Evolutionary conservation across 257 asterid species (phyloP).

Genomic region (Eucommia ulmoides): DNA sequence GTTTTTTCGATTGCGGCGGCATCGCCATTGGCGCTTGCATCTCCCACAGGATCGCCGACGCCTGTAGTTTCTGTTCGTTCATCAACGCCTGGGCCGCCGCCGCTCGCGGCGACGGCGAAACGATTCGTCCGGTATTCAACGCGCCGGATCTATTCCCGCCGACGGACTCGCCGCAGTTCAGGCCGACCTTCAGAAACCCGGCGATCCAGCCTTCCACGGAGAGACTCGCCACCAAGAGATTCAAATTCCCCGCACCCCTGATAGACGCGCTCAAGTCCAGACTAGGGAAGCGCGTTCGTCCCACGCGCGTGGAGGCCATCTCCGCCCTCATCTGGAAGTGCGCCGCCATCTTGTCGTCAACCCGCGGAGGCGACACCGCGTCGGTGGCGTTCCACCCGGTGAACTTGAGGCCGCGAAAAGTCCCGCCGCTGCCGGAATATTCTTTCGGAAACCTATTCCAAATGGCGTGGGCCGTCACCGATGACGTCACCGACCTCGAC

Average conservation of each 20-base stretch:
- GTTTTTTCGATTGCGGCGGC: constrained; percentile 14
- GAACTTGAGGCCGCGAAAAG: constrained; percentile 30
- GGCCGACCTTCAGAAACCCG: constrained; percentile 11
- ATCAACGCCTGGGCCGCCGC: constrained; percentile 33
- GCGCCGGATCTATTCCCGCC: constrained; percentile 38
- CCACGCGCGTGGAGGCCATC: constrained; percentile 36
- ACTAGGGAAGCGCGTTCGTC: constrained; percentile 2
- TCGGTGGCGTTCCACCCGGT: constrained; percentile 37
- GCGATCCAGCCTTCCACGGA: constrained; percentile 15
- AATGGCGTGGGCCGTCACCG: constrained; percentile 17
- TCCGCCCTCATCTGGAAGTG: constrained; percentile 39
- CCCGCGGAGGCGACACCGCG: too few relatives aligned
- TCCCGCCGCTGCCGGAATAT: constrained; percentile 19
- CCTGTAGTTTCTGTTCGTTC: constrained; percentile 28
- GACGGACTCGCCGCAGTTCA: constrained; percentile 21
- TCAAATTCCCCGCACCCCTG: constrained; percentile 24
- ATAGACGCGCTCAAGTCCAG: constrained; percentile 14
- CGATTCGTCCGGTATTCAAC: constrained; percentile 19
- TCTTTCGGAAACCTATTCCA: constrained; percentile 59
- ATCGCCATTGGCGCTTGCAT: constrained; percentile 11
- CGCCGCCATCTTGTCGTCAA: too few relatives aligned
- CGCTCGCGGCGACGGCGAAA: constrained; percentile 2
- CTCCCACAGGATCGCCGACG: constrained; percentile 30
- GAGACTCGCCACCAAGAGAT: constrained; percentile 14
- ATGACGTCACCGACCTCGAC: constrained; percentile 21